A percentile compares a stretch with the other conserved stretches of the same genome.
Evolutionary conservation across 441 rosid species (phyloP).

Genomic region (Corymbia citriodora): DNA sequence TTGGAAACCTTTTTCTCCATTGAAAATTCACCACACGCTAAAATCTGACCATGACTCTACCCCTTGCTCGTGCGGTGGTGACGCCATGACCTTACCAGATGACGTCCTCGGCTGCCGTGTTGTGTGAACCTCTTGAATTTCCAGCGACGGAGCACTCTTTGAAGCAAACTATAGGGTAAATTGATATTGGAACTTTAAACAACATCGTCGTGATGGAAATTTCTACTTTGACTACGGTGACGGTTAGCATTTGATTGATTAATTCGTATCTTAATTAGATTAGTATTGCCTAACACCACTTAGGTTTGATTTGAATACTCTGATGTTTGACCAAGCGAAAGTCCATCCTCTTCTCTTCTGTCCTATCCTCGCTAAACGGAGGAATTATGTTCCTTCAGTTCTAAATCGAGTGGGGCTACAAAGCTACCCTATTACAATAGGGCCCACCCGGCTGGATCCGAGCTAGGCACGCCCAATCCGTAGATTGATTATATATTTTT

Average conservation of each 20-base stretch:
- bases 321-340: neutral
- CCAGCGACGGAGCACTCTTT: neutral
- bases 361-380: neutral
- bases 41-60: neutral
- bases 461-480: neutral
- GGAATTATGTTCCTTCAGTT: neutral
- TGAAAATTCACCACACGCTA: neutral
- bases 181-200: neutral
- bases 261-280: neutral
- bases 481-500: neutral
- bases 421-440: neutral
- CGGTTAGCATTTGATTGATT: neutral
- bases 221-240: neutral
- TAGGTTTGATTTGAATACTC: neutral
- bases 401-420: neutral
- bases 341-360: neutral
- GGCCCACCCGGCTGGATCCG: neutral
- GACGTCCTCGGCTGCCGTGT: neutral
- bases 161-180: neutral
- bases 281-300: neutral
- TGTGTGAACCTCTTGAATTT: neutral
- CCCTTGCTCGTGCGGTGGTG: neutral
- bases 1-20: neutral
- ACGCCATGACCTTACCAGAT: neutral
- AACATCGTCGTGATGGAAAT: neutral